Conservation (phyloP, 371 early-diverging fungal genomes). For the Actinomortierella ambigua region DNA sequence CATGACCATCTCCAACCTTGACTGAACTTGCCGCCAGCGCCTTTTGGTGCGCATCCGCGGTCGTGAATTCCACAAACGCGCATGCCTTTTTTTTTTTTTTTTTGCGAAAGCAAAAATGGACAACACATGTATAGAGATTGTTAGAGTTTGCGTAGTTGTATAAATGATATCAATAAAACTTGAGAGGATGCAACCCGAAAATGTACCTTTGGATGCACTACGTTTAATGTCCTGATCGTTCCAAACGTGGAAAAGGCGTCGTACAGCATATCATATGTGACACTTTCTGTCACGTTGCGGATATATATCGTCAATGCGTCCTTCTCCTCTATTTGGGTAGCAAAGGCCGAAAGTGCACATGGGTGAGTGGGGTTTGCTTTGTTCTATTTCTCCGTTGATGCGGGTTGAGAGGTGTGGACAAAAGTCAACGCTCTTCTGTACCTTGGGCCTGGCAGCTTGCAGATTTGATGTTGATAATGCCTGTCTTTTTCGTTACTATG, state of each 20-base stretch:
- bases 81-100: slow-evolving; percentile 26
- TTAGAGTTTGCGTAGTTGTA: neutral
- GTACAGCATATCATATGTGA: slow-evolving; percentile 32
- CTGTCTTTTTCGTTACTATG: neutral
- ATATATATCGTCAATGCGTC: slow-evolving; percentile 33
- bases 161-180: no score
- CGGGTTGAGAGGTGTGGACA: no score
- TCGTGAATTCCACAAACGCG: slow-evolving; percentile 27
- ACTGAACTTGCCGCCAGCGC: slow-evolving; percentile 25
- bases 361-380: no score
- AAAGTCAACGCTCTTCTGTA: no score
- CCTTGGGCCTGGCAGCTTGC: slow-evolving; percentile 16
- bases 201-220: slow-evolving; percentile 24
- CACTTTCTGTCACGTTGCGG: slow-evolving; percentile 27
- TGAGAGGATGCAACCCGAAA: neutral
- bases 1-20: slow-evolving; percentile 23
- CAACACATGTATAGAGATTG: no score
- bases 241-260: slow-evolving; percentile 33
- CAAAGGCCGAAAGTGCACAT: neutral
- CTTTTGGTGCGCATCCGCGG: slow-evolving; percentile 20
- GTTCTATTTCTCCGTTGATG: no score
- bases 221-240: slow-evolving; percentile 19
- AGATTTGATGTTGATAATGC: no score
- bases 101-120: no score
- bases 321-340: slow-evolving; percentile 29